Evolutionary conservation across 371 early-diverging fungal genomes (phyloP).

Genomic region (Rhizopus delemar): DNA sequence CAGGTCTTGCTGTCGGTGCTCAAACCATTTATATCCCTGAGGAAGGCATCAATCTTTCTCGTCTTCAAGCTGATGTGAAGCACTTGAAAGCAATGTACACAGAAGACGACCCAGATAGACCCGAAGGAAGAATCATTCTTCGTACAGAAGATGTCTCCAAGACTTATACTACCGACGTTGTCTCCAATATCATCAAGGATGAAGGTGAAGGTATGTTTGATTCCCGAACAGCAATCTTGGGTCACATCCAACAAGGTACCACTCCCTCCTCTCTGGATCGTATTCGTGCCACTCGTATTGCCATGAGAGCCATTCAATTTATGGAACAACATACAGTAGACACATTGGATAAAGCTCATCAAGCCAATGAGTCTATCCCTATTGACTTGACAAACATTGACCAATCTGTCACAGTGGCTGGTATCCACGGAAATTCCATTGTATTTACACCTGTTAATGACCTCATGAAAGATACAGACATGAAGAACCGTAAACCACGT

Average conservation of each 20-base stretch:
- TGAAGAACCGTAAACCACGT: conserved; percentile 73
- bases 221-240: conserved; percentile 90
- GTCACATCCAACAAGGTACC: conserved; percentile 97
- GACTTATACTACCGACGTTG: conserved; percentile 90
- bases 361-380: conserved; percentile 38
- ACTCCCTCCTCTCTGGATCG: conserved; percentile 97
- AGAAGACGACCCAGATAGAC: conserved; percentile 68
- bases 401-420: conserved; percentile 79
- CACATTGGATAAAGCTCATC: conserved; percentile 36
- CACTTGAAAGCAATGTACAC: conserved; percentile 77
- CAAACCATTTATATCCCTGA: conserved; percentile 96
- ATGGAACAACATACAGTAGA: conserved; percentile 48
- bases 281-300: conserved; percentile 86
- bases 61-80: conserved; percentile 81
- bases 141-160: conserved; percentile 82
- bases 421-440: conserved; percentile 78
- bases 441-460: conserved; percentile 72
- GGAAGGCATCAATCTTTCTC: conserved; percentile 80
- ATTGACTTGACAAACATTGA: conserved; percentile 62
- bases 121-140: conserved; percentile 82
- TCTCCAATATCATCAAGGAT: conserved; percentile 86
- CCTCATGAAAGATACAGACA: conserved; percentile 71
- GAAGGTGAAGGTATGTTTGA: conserved; percentile 94
- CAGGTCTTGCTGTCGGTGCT: conserved; percentile 92
- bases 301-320: conserved; percentile 69